Base-by-base conservation (phyloP, 371 early-diverging fungal genomes). In the Catenaria anguillulae region DNA sequence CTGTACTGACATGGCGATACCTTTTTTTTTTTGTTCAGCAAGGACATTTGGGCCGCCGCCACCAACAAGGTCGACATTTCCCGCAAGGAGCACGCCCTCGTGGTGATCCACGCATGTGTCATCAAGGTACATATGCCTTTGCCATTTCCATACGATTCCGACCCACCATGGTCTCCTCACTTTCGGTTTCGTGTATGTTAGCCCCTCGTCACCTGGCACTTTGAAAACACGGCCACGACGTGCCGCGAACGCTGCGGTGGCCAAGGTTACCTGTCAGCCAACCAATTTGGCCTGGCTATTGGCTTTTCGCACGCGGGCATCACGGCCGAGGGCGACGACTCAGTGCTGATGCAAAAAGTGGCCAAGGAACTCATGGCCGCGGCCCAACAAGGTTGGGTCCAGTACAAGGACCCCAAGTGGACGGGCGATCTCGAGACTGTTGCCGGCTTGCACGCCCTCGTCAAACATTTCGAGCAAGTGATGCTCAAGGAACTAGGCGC, bases 291-390 rank as follows among this genome's bases (percentile, higher is more conserved):
- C 40, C 29, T 17, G 24, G 56, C 31, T 46, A 46, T 68, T 34
- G 63, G 72, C 2, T 74, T 75, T 60, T 62, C 73, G 31, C 80
- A 79, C 66, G 78, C 77, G 23, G 81, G 83, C 59, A 84, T 85
- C 70, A 82, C 86, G 24, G 84, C 86, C n/a, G 86, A 85, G 71
- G 86, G 86, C n/a, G 84, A 85, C 64, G 83, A 84, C 72, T 71
- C 76, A 35, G 84, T 83, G 21, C 65, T 84, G 65, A 81, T 81
- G 80, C 83, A 82, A 63, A 83, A 84, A 73, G 84, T 84, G 55
- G 69, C 81, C 68, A 87, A 85, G 70, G 87, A 85, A 66, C 66
- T 85, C 29, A 68, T 87, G 1, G 76, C 76, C 5, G 76, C 74
- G 34, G 56, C 80, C 43, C 67, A 76, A 55, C 70, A 69, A 59